Evolutionary conservation across 441 rosid genomes (phyloP), one percentile per base, ranked within the genome.

Genomic region (Brassica hybrid): DNA sequence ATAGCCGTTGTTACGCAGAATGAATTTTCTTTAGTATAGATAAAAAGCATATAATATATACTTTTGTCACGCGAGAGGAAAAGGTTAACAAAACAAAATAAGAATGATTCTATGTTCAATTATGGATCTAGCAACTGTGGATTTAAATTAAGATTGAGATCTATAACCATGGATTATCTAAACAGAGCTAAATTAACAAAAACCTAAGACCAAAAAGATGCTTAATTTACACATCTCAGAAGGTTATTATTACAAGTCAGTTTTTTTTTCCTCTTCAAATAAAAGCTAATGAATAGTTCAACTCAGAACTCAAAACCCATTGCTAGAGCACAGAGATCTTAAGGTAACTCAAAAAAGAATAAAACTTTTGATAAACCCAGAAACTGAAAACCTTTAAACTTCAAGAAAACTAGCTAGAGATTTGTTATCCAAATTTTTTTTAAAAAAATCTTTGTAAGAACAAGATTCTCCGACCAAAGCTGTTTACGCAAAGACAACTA

Each of bases 1-100:
- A n/a, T 77, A 58, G 67, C 80, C 80, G 80, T 77, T 76, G 76
- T 76, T 77, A 77, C 32, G 60, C 50, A 60, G 57, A 32, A 52
- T 79, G 72, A 70, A 64, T 61, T 72, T 59, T 1, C 43, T 25
- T 43, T 43, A 25, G 59, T 23, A n/a, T n/a, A 4, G 41, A 30
- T 30, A 30, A 30, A 30, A 30, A 30, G n/a, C n/a, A n/a, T n/a
- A n/a, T n/a, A n/a, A n/a, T n/a, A n/a, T 2, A 14, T 18, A 71
- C 67, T 32, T 58, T 77, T 58, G 76, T 62, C 81, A 78, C 65
- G 66, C 34, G 5, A 78, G 50, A 60, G 67, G 71, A 60, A 30
- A 43, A 34, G 60, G 65, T 56, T 4, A 60, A 65, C 65, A 48
- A 36, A 23, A 23, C 1, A 16, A 56, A 76, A 70, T 57, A 71